Percentiles rank a stretch among this genome's conserved stretches.
Conservation (phyloP, 2,329 filamentous ascomycete species). For the Fusarium nematophilum region DNA sequence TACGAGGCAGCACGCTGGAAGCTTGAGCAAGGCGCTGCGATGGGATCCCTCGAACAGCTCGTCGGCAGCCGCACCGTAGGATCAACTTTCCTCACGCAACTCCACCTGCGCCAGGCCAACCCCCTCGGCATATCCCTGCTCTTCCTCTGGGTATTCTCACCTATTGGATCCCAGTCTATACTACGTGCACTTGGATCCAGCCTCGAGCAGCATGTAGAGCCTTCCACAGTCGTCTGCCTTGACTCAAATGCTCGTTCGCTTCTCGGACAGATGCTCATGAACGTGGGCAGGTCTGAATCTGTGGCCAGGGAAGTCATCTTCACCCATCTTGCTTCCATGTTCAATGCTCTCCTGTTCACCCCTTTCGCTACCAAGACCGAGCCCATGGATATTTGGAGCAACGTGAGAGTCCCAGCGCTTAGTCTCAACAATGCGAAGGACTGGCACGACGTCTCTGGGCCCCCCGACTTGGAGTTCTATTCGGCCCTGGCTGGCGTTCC, state of each 20-base stretch:
- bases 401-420: conserved; percentile 19
- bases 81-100: conserved; percentile 4
- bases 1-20: conserved; percentile 12
- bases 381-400: conserved; percentile 19
- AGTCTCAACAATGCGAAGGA: background rate
- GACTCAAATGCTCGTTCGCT: background rate
- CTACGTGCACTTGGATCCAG: background rate
- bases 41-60: conserved; percentile 17
- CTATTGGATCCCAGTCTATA: conserved; percentile 1
- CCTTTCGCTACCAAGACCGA: background rate
- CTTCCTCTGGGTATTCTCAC: background rate
- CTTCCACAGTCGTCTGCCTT: background rate
- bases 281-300: too few relatives aligned
- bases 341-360: background rate
- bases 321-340: background rate
- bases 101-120: conserved; percentile 9
- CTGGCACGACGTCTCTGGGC: background rate
- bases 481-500: conserved; percentile 19
- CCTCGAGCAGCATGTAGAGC: background rate
- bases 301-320: too few relatives aligned
- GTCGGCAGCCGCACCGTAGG: conserved; percentile 27
- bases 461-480: background rate
- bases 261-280: too few relatives aligned
- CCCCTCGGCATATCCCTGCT: background rate
- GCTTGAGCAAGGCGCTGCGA: conserved; percentile 10